Conservation (phyloP, 148 eudicot species). For the Suaeda aralocaspica region DNA sequence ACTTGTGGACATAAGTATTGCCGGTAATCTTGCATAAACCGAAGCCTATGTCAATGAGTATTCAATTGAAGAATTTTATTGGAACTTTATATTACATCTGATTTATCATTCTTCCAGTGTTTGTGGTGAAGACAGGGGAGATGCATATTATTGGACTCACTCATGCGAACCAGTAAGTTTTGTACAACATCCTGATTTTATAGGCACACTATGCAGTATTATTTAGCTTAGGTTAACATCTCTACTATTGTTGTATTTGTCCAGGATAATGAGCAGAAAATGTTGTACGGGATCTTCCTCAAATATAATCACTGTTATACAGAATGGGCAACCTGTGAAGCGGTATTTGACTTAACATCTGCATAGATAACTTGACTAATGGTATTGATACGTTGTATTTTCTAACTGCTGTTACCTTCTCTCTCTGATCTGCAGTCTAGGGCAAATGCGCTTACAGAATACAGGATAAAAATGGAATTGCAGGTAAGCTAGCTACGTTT, state of each 20-base stretch:
- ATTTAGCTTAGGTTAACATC: not conserved
- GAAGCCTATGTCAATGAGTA: not conserved
- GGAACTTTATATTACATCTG: not conserved
- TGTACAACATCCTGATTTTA: too few species aligned
- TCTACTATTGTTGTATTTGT: not conserved
- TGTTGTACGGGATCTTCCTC: slow-evolving; percentile 49
- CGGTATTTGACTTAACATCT: slow-evolving; percentile 34
- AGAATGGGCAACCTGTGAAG: slow-evolving; percentile 60
- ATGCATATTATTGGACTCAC: too few species aligned
- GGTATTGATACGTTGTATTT: too few species aligned
- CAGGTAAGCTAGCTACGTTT: slow-evolving; percentile 11
- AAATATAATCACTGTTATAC: slow-evolving; percentile 59
- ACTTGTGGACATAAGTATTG: slow-evolving; percentile 41
- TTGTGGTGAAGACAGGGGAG: too few species aligned
- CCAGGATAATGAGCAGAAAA: slow-evolving; percentile 40
- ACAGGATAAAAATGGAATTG: slow-evolving; percentile 8
- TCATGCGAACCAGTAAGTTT: too few species aligned
- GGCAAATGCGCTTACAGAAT: slow-evolving; percentile 16
- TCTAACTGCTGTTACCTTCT: too few species aligned
- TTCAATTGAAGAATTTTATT: not conserved
- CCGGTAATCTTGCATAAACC: slow-evolving; percentile 32
- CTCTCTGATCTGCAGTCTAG: slow-evolving; percentile 14
- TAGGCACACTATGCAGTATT: too few species aligned
- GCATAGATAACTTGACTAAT: too few species aligned
- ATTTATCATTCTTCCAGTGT: too few species aligned